A percentile compares a stretch with the other conserved stretches of the same genome.
Conservation (phyloP, 2,329 filamentous ascomycete genomes). For the Diaporthe eres region DNA sequence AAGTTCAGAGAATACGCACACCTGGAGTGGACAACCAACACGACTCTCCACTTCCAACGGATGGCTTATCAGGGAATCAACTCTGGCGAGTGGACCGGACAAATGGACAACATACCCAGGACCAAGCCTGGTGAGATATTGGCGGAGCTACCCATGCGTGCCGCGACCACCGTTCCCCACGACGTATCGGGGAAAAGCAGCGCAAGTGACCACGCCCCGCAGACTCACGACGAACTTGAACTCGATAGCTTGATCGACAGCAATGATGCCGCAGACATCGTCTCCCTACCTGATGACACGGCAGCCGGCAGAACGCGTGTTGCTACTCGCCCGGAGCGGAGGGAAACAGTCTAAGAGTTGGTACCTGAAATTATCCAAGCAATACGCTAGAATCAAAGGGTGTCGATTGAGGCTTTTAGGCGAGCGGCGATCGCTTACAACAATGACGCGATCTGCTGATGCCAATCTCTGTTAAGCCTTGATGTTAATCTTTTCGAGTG, state of each 20-base stretch:
- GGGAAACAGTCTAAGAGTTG: no score
- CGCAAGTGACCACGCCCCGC: not conserved
- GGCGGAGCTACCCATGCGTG: not conserved
- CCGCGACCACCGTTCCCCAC: not conserved
- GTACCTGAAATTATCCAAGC: no score
- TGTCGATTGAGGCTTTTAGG: no score
- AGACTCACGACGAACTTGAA: not conserved
- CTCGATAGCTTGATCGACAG: not conserved
- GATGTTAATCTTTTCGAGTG: no score
- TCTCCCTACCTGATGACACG: no score
- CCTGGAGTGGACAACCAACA: constrained; percentile 43
- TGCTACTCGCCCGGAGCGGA: no score
- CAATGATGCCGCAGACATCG: no score
- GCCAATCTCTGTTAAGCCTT: no score
- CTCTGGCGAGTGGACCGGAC: not conserved
- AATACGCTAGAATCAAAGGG: no score
- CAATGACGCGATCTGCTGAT: no score
- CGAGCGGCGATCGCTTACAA: no score
- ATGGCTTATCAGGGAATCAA: not conserved
- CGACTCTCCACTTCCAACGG: constrained; percentile 5
- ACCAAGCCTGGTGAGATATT: not conserved
- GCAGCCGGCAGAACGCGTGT: no score
- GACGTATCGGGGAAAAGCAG: not conserved
- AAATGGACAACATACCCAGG: not conserved
- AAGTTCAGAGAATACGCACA: constrained; percentile 40